Conservation (phyloP, 2,329 filamentous ascomycete genomes). For the Colletotrichum endophyticum region DNA sequence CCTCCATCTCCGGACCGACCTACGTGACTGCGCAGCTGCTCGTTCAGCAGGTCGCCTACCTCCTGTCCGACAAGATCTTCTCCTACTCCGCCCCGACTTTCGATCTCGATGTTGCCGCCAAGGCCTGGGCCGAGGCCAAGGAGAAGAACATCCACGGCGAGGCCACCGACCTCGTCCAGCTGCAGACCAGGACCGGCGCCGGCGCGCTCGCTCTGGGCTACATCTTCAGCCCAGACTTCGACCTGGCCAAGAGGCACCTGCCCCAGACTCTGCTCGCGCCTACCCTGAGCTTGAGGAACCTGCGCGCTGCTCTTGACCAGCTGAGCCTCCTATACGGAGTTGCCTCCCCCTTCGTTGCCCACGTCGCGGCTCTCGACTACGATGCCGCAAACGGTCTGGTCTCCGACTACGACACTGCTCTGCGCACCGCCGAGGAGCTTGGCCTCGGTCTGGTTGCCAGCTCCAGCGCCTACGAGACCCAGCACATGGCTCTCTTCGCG, state of each 20-base stretch:
- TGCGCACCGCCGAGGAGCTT: constrained; percentile 86
- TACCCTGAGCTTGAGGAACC: constrained; percentile 78
- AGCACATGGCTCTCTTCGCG: constrained; percentile 93
- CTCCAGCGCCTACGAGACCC: constrained; percentile 85
- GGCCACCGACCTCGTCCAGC: constrained; percentile 74
- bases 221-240: constrained; percentile 97
- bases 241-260: constrained; percentile 86
- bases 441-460: constrained; percentile 87
- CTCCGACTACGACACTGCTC: constrained; percentile 82
- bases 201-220: constrained; percentile 93
- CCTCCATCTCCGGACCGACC: constrained; percentile 80
- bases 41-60: constrained; percentile 94
- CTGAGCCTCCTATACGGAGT: constrained; percentile 90
- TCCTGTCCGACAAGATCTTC: constrained; percentile 96
- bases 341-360: constrained; percentile 90
- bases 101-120: constrained; percentile 83
- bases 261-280: constrained; percentile 91
- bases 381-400: constrained; percentile 72
- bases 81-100: constrained; percentile 95
- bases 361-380: constrained; percentile 92
- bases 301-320: constrained; percentile 88
- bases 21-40: constrained; percentile 94
- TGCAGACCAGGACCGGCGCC: constrained; percentile 89
- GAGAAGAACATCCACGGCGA: constrained; percentile 85
- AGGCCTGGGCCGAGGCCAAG: constrained; percentile 72